Percentiles rank a stretch among this genome's conserved stretches.
Evolutionary conservation across 1,139 yeast species (phyloP).

Genomic region (Geotrichum cucujoidarum): DNA sequence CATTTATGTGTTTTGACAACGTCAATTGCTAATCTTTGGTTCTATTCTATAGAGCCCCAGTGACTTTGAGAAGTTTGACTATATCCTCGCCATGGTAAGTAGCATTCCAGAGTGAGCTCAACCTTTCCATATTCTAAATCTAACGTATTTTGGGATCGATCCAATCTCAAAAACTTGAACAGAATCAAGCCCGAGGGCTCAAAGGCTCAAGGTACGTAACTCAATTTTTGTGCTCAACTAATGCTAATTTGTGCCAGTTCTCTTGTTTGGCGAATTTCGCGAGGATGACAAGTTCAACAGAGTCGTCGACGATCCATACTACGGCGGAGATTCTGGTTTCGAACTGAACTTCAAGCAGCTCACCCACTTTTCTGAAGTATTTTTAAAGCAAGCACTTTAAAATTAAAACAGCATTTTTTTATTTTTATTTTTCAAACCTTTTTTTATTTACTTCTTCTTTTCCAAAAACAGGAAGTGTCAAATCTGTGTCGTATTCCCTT

Average conservation of each 20-base stretch:
- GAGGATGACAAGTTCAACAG: conserved; percentile 47
- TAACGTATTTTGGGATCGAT: conserved; percentile 43
- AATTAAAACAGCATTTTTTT: neutral
- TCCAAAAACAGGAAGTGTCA: neutral
- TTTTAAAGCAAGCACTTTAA: conserved; percentile 9
- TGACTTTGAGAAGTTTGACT: conserved; percentile 72
- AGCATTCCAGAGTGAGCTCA: neutral
- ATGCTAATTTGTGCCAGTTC: conserved; percentile 23
- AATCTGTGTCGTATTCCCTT: neutral
- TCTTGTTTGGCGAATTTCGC: conserved; percentile 73
- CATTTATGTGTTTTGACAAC: conserved; percentile 13
- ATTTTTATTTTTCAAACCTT: neutral
- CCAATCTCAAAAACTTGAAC: conserved; percentile 56
- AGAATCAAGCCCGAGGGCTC: conserved; percentile 54
- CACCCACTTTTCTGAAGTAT: conserved; percentile 49
- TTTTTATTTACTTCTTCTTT: neutral
- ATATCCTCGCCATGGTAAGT: conserved; percentile 67
- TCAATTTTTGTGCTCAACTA: neutral
- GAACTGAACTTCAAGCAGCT: conserved; percentile 73
- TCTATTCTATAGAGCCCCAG: conserved; percentile 26
- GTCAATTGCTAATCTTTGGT: too few relatives aligned
- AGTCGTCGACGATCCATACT: conserved; percentile 85
- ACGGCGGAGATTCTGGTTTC: conserved; percentile 81
- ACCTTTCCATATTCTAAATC: neutral
- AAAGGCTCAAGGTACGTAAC: conserved; percentile 40